These are phyloP conservation scores for Aeschynomene evenia DNA, from an alignment of 306 rosid species.

Conservation along the genomic window DNA sequence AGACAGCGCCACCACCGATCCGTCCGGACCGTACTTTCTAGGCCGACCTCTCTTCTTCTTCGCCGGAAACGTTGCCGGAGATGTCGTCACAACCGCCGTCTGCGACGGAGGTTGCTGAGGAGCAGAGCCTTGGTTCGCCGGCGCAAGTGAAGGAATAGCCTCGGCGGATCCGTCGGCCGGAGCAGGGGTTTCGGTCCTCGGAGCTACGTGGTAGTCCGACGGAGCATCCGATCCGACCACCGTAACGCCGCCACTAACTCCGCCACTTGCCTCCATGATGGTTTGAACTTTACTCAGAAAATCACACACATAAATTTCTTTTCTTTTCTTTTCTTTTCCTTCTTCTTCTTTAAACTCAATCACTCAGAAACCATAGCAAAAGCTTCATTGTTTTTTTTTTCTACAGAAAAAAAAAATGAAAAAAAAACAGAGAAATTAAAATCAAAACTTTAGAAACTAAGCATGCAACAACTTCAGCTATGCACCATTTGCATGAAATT, in stretches of 20 bases:
- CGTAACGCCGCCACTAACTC: constrained; percentile 81
- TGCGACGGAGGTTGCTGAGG: constrained; percentile 22
- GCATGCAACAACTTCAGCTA: constrained; percentile 31
- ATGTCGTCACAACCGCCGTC: constrained; percentile 17
- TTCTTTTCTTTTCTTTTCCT: constrained; percentile 6
- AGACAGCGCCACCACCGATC: constrained; percentile 78
- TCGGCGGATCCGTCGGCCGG: constrained; percentile 57
- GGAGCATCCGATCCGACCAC: constrained; percentile 99
- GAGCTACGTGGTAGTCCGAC: constrained; percentile 88
- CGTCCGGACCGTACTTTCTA: constrained; percentile 89
- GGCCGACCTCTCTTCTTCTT: constrained; percentile 98
- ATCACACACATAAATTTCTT: constrained; percentile 46
- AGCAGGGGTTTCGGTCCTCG: constrained; percentile 63
- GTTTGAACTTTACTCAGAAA: not conserved
- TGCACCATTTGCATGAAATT: constrained; percentile 33
- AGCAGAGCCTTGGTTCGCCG: constrained; percentile 13
- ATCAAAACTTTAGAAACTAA: constrained; percentile 18
- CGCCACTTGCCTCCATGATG: constrained; percentile 91
- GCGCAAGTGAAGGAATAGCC: constrained; percentile 29
- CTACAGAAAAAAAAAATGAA: not conserved
- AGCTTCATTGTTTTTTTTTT: not conserved
- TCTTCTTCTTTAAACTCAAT: constrained; percentile 39
- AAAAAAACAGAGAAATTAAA: constrained; percentile 20
- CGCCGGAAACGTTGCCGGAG: constrained; percentile 38
- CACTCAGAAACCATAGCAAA: not conserved